These are phyloP conservation scores for Claviceps capensis DNA, from an alignment of 2,329 filamentous ascomycete genomes.

Conservation along the genomic window DNA sequence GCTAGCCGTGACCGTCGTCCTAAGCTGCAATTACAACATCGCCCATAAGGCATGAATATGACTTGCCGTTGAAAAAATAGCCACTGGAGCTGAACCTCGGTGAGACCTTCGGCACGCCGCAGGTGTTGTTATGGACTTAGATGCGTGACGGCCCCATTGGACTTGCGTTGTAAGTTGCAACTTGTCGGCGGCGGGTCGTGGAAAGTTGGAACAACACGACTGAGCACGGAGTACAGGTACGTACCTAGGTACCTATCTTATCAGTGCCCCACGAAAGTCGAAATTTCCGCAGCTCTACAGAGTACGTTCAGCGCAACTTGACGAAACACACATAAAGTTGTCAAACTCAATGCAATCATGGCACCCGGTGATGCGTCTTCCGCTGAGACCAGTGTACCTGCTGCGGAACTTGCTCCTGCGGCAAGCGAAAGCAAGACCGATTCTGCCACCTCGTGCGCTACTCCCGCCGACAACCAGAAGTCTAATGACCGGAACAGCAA, in stretches of 20 bases:
- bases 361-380: constrained; percentile 17
- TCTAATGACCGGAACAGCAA: constrained; percentile 5
- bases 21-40: too few relatives aligned
- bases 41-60: too few relatives aligned
- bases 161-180: too few relatives aligned
- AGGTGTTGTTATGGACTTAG: too few relatives aligned
- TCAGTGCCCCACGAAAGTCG: constrained; percentile 1
- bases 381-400: constrained; percentile 13
- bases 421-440: constrained; percentile 2
- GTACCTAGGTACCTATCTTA: neutral
- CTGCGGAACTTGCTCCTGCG: constrained; percentile 7
- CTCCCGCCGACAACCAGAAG: constrained; percentile 1
- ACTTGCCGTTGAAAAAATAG: too few relatives aligned
- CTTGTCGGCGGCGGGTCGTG: too few relatives aligned
- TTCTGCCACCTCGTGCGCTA: neutral
- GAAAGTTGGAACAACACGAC: too few relatives aligned
- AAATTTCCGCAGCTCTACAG: neutral
- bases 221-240: too few relatives aligned
- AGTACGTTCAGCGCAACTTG: neutral
- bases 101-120: too few relatives aligned
- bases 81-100: too few relatives aligned
- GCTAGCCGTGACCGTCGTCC: too few relatives aligned
- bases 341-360: constrained; percentile 18
- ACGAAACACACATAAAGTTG: neutral
- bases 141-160: too few relatives aligned